A percentile compares a stretch with the other conserved stretches of the same genome.
phyloP scores from a whole-genome alignment of 441 rosid genomes.

The Populus hybrid region DNA sequence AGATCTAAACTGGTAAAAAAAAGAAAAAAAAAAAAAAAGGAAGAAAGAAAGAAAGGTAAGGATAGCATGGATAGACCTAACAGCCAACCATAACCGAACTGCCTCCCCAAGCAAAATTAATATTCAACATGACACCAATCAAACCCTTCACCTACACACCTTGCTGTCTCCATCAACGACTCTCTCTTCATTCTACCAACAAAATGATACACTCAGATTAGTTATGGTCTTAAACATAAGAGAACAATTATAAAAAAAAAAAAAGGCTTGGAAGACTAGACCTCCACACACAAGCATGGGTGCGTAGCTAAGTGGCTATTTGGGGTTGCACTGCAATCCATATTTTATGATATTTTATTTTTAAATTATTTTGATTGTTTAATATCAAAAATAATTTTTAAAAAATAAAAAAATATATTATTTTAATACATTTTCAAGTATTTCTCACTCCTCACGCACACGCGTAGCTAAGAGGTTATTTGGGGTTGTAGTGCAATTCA shows the following conservation, averaged over 20 bases:
- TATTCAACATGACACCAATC: background rate
- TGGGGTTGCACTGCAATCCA: fast-evolving
- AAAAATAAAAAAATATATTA: background rate
- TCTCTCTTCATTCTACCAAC: background rate
- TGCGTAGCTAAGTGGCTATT: fast-evolving
- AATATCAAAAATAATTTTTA: background rate
- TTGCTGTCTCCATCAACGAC: background rate
- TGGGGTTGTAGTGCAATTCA: too few relatives aligned
- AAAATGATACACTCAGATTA: background rate
- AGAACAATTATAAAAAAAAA: background rate
- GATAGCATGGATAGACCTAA: constrained; percentile 34
- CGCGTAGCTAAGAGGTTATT: fast-evolving
- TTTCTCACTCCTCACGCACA: fast-evolving
- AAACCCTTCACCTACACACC: constrained; percentile 9
- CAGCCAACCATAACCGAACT: constrained; percentile 35
- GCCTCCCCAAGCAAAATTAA: constrained; percentile 5
- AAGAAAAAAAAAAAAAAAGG: too few relatives aligned
- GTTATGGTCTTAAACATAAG: background rate
- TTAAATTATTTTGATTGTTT: fast-evolving
- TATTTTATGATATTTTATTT: fast-evolving
- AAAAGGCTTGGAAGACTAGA: too few relatives aligned
- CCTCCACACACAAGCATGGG: too few relatives aligned
- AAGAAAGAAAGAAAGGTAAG: constrained; percentile 7
- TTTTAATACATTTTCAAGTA: too few relatives aligned
- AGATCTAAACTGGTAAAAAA: too few relatives aligned